Percentiles rank a stretch among this genome's conserved stretches.
Conservation (phyloP, 2,329 filamentous ascomycete species). For the Geosmithia flava region DNA sequence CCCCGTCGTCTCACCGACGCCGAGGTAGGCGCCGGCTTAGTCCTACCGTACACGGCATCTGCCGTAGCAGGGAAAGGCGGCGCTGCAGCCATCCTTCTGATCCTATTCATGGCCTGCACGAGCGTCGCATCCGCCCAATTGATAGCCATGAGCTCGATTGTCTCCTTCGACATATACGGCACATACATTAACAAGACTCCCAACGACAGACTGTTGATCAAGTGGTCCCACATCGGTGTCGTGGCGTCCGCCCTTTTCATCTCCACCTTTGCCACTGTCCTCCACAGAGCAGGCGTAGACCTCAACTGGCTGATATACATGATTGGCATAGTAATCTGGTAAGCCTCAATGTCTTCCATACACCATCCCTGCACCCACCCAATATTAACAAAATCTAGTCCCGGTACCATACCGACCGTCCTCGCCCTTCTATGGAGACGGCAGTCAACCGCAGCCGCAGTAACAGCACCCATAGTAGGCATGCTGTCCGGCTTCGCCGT, state of each 20-base stretch:
- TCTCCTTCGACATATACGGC: slow-evolving; percentile 67
- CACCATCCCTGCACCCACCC: neutral
- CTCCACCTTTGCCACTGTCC: neutral
- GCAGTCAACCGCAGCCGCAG: slow-evolving; percentile 58
- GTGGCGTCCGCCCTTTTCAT: neutral
- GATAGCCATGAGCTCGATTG: slow-evolving; percentile 73
- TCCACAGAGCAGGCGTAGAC: slow-evolving; percentile 52
- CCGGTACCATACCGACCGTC: slow-evolving; percentile 65
- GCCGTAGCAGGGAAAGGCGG: slow-evolving; percentile 2
- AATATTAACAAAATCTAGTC: slow-evolving; percentile 24
- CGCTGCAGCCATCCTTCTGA: slow-evolving; percentile 1
- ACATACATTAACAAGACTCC: neutral
- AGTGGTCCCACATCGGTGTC: neutral
- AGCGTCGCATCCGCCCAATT: slow-evolving; percentile 49
- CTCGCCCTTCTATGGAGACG: slow-evolving; percentile 66
- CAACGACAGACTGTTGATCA: neutral
- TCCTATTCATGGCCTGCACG: slow-evolving; percentile 2
- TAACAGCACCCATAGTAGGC: slow-evolving; percentile 51
- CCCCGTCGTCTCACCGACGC: slow-evolving; percentile 1
- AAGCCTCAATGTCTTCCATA: neutral
- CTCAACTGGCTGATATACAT: slow-evolving; percentile 70
- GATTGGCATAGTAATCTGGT: slow-evolving; percentile 46
- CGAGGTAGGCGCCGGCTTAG: slow-evolving; percentile 1
- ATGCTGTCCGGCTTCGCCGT: slow-evolving; percentile 50
- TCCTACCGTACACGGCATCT: neutral